Evolutionary conservation across 2,329 filamentous ascomycete species (phyloP), one percentile per base, ranked within the genome.

Genomic region (Aspergillus latus): DNA sequence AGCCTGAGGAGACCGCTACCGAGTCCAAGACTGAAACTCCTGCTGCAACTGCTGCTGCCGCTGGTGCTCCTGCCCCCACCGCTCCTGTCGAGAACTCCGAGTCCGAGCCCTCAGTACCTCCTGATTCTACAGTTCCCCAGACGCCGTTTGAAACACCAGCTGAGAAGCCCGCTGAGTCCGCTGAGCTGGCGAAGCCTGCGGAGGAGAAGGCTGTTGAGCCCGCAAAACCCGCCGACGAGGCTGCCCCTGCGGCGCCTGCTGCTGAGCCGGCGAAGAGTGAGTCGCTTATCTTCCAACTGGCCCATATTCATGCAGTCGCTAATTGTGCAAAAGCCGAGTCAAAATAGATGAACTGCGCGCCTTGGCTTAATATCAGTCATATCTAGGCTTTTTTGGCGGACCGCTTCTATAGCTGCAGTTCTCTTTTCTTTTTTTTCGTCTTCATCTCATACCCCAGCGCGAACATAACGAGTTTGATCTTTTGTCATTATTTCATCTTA

Each of bases 381-480:
- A 34, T 13, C 8, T 46, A n/a, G 9, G 11, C 37, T 15, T 7
- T 34, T 47, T 34, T 47, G 44, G n/a, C 30, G 13, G n/a, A n/a
- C 42, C 58, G 56, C 50, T 29, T 51, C 30, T 21, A n/a, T 16
- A 45, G 16, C 45, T 47, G 50, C 48, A 37, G 36, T 42, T 45
- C 48, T 39, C 49, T 10, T 4, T 16, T 16, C 13, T 4, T 21
- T 10, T 40, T 40, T 5, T 54, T 34, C 39, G 46, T 39, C 26
- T 32, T 47, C 43, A 30, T 37, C 36, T 56, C 52, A 58, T 60
- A 58, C 44, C 55, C 58, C 55, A 54, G 53, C 61, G 55, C 56
- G 46, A 45, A 57, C 26, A 54, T 58, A 52, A 56, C 58, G 39
- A 52, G 50, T 52, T 52, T 58, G 42, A 44, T 42, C n/a, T 42